Base-by-base conservation (phyloP, 305 asterid genomes). In the Fraxinus nigra region DNA sequence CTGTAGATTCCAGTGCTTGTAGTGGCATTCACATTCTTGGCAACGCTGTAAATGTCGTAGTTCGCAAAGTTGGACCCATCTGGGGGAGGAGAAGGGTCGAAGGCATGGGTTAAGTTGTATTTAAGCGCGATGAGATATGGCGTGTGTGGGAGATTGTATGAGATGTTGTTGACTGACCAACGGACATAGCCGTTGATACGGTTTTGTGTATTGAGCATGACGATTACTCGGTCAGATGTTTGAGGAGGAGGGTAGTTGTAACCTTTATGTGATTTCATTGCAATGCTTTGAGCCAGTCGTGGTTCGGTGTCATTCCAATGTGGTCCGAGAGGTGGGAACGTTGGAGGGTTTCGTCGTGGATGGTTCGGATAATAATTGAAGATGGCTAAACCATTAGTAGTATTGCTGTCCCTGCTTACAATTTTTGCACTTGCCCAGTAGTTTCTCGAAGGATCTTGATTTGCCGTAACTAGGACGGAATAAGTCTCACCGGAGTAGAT, bases 201-300 rank as follows among this genome's bases (percentile, higher is more conserved):
- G 51, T 95, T 95, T 30, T 95, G 99, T 0, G 97, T 95, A 78
- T 95, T 95, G 82, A 95, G 97, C 93, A 94, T 86, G 28, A 91
- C 92, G 1, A 95, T 94, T 20, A 86, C 88, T 1, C 97, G 90
- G 22, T 94, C 95, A 0, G 98, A 80, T 0, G 78, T 81, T 20
- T 20, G 59, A 22, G 98, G 99, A 2, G 98, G 98, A 0, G 91
- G 43, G 84, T 83, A 86, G 89, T 89, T 79, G 92, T 40, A 92
- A 1, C 88, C 94, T 0, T 16, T 80, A 1, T 46, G 91, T 6
- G 98, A 89, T 63, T 88, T 90, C 18, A 87, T 87, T 11, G 97
- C 87, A 5, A 1, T 0, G 56, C 97, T 90, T 77, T 94, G 98
- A 3, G 87, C 80, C 0, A 92, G 0, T 59, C 97, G 83, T 0